Percentiles rank a stretch among this genome's conserved stretches.
phyloP scores from a whole-genome alignment of 208 protist genomes.

The Trypanosomatidae sp. region DNA sequence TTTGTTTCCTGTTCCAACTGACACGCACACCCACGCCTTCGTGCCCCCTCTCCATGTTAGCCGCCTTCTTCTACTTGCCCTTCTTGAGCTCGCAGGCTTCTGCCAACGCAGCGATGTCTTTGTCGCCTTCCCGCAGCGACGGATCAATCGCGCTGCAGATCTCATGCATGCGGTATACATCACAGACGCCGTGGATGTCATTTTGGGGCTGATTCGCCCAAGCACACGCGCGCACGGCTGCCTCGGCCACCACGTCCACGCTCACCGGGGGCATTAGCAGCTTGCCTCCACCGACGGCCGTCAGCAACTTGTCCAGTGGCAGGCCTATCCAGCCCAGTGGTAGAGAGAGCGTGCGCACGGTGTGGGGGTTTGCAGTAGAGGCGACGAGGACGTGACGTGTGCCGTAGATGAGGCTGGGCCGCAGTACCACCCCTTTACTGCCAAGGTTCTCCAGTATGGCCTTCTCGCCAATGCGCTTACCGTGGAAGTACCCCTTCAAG shows the following conservation, averaged over 20 bases:
- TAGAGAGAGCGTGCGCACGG: slow-evolving; percentile 47
- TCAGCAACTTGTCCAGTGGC: slow-evolving; percentile 60
- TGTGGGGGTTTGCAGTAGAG: slow-evolving; percentile 17
- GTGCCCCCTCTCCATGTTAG: neutral
- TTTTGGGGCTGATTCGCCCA: slow-evolving; percentile 25
- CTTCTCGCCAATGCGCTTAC: slow-evolving; percentile 72
- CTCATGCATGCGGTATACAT: slow-evolving; percentile 69
- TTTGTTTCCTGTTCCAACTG: neutral
- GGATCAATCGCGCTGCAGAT: slow-evolving; percentile 31
- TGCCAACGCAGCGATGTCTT: neutral
- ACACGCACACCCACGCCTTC: neutral
- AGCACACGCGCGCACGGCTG: slow-evolving; percentile 60
- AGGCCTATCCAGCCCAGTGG: slow-evolving; percentile 62
- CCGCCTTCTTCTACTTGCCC: neutral
- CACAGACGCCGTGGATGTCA: slow-evolving; percentile 44
- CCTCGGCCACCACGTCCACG: slow-evolving; percentile 69
- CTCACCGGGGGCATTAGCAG: slow-evolving; percentile 63
- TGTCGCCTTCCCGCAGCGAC: neutral
- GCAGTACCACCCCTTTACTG: slow-evolving; percentile 51
- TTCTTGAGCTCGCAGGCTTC: neutral
- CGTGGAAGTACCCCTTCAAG: slow-evolving; percentile 85
- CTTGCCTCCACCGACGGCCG: slow-evolving; percentile 43
- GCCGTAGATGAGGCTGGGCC: slow-evolving; percentile 82
- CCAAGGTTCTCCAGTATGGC: slow-evolving; percentile 69
- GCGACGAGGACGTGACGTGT: slow-evolving; percentile 47